Base-by-base conservation (phyloP, 2,329 filamentous ascomycete species). In the Pseudogymnoascus sp. region DNA sequence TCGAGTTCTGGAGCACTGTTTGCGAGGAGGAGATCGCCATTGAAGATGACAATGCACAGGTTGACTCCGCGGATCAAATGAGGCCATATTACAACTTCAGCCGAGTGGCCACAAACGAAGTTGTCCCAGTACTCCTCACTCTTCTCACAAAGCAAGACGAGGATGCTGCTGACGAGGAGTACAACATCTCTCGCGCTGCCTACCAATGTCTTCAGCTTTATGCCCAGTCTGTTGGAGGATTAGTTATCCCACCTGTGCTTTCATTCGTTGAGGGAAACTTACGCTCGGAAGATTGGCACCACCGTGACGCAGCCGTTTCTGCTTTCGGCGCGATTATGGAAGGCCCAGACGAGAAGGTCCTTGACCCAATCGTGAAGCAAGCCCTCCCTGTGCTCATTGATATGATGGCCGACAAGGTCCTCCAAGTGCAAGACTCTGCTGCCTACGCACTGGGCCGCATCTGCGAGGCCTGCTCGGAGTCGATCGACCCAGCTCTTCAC, bases 1-100 rank as follows among this genome's bases (percentile, higher is more conserved):
- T 99, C 69, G 95, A 99, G 76, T 99, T 99, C 80, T 99, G 95
- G 95, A 97, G 93, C 81, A 97, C 95, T n/a, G 95, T 99, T 60
- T 99, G 95, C 77, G 95, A 99, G 76, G 95, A 99, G 78, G 95
- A 99, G 77, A 93, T 97, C 71, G 89, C 89, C 68, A 97, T 99
- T 72, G 95, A 99, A 74, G 95, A 99, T 73, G 95, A 99, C 77
- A 99, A 99, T 76, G 83, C 86, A 68, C 86, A 90, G 77, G 86
- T 89, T 65, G 71, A 72, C 31, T 68, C 63, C 63, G 64, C 66
- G 45, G 71, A 73, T 62, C 66, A 96, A 77, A 85, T 93, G 78
- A 87, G 95, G 64, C 90, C 91, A 12, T 96, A 95, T 78, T 97
- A 95, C 81, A 96, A 96, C 80, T 99, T 99, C 76, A 91, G 91